Evolutionary conservation across 2,329 filamentous ascomycete genomes (phyloP).

Genomic region (Monilinia vaccinii-corymbosi): DNA sequence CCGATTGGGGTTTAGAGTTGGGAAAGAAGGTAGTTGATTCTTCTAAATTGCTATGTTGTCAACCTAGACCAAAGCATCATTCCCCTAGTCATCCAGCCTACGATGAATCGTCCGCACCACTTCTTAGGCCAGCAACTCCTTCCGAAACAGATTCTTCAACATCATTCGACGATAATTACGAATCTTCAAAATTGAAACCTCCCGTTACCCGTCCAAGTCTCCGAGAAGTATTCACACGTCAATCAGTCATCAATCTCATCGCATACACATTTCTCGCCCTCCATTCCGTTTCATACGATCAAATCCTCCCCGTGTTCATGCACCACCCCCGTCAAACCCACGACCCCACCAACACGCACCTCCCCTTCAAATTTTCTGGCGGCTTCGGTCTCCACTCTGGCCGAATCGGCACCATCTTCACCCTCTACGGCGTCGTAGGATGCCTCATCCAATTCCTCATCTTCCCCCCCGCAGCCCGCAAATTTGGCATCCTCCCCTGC

Average conservation of each 20-base stretch:
- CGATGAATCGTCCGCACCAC: constrained; percentile 46
- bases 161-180: constrained; percentile 16
- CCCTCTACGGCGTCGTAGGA: constrained; percentile 68
- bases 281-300: constrained; percentile 78
- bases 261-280: constrained; percentile 75
- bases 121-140: constrained; percentile 36
- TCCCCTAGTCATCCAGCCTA: constrained; percentile 37
- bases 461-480: constrained; percentile 69
- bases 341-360: constrained; percentile 45
- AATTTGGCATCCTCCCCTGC: constrained; percentile 66
- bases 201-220: constrained; percentile 34
- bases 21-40: constrained; percentile 54
- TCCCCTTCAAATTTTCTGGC: constrained; percentile 74
- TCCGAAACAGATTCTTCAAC: constrained; percentile 23
- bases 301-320: constrained; percentile 80
- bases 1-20: constrained; percentile 67
- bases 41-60: constrained; percentile 17
- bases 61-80: constrained; percentile 12
- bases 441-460: constrained; percentile 78
- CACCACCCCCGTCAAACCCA: constrained; percentile 57
- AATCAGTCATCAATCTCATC: constrained; percentile 66
- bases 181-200: constrained; percentile 26
- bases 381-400: constrained; percentile 68
- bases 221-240: constrained; percentile 60
- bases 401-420: constrained; percentile 78